phyloP scores from a whole-genome alignment of 2,329 filamentous ascomycete genomes.

The Aspergillus pseudoterreus region DNA sequence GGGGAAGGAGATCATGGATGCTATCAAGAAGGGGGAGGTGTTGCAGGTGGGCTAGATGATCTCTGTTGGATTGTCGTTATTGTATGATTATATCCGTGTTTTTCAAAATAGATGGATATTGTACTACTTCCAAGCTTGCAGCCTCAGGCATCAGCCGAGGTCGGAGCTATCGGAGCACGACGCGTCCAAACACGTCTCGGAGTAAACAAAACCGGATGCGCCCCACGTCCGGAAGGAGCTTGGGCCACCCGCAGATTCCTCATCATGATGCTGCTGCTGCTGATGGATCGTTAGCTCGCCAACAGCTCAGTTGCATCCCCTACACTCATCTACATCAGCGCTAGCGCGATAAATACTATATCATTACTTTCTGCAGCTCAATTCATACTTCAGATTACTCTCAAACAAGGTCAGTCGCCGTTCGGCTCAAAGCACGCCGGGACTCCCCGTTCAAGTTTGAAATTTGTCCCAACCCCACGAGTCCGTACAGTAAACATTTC shows the following conservation, averaged over 20 bases:
- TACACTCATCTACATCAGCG: too few species aligned
- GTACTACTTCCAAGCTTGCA: background rate
- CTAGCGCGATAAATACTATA: background rate
- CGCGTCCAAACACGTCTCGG: slow-evolving; percentile 14
- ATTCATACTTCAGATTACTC: slow-evolving; percentile 17
- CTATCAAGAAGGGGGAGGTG: slow-evolving; percentile 36
- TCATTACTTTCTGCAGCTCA: slow-evolving; percentile 11
- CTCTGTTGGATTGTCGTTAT: too few species aligned
- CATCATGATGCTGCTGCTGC: background rate
- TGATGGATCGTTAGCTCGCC: background rate
- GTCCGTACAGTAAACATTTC: slow-evolving; percentile 27
- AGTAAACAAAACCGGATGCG: slow-evolving; percentile 18
- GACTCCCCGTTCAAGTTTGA: slow-evolving; percentile 25
- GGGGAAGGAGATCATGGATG: slow-evolving; percentile 26
- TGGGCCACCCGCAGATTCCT: slow-evolving; percentile 13
- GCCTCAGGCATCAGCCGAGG: slow-evolving; percentile 13
- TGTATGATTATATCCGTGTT: too few species aligned
- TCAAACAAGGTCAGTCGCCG: slow-evolving; percentile 16
- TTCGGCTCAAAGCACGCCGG: slow-evolving; percentile 14
- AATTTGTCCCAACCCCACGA: slow-evolving; percentile 23
- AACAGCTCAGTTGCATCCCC: background rate
- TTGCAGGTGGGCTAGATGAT: slow-evolving; percentile 14
- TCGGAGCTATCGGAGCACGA: slow-evolving; percentile 18
- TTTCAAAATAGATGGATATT: background rate
- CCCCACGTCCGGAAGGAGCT: slow-evolving; percentile 18